Conservation (phyloP, 257 asterid genomes). For the Euphrasia confusa region DNA sequence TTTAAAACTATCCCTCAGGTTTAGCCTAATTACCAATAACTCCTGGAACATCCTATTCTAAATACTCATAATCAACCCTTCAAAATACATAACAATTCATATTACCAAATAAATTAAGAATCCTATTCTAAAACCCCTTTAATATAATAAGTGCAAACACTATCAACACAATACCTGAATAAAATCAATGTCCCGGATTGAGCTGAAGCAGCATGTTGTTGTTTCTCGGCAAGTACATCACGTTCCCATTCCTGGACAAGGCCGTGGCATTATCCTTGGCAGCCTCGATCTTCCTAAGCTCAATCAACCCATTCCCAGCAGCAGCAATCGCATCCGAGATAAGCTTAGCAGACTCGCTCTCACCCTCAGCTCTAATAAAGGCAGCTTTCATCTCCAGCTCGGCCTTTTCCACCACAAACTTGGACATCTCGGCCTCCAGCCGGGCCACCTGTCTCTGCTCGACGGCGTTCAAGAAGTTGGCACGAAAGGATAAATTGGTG, state of each 20-base stretch:
- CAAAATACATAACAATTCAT: not conserved
- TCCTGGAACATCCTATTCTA: no score
- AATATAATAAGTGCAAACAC: not conserved
- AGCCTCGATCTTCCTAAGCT: constrained; percentile 73
- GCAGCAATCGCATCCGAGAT: constrained; percentile 68
- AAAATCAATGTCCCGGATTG: constrained; percentile 49
- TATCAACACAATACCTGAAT: constrained; percentile 29
- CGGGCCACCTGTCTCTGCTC: constrained; percentile 99
- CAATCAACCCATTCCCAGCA: constrained; percentile 65
- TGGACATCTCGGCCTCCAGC: constrained; percentile 95
- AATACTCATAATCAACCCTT: no score
- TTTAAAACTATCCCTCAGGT: no score
- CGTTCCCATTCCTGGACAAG: constrained; percentile 51
- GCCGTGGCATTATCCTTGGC: constrained; percentile 51
- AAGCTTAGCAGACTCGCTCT: constrained; percentile 70
- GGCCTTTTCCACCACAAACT: constrained; percentile 81
- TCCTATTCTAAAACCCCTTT: not conserved
- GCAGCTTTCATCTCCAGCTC: constrained; percentile 79
- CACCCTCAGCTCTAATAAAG: constrained; percentile 68
- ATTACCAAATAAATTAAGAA: no score
- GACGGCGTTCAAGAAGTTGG: constrained; percentile 84
- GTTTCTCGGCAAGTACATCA: constrained; percentile 46
- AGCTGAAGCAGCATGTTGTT: constrained; percentile 60
- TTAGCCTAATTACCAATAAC: no score
- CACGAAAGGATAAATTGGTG: constrained; percentile 84